Evolutionary conservation across 768 basidiomycete species (phyloP), one percentile per base, ranked within the genome.

Genomic region (Coprinopsis cinerea): DNA sequence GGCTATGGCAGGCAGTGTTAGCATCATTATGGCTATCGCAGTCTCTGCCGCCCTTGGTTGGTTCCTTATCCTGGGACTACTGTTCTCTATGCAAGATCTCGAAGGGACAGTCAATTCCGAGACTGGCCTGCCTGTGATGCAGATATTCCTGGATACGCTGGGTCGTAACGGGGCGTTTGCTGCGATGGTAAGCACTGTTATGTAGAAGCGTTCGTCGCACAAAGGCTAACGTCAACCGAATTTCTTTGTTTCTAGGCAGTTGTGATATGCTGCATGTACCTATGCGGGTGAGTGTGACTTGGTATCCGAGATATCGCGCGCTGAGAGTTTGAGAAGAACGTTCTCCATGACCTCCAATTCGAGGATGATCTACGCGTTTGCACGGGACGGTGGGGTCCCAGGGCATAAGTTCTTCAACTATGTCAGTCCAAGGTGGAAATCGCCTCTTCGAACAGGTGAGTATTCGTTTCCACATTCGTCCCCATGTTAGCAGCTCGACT

Each of bases 301-400:
- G n/a, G 18, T 20, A 39, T 37, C 22, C 34, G 20, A 26, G 39
- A n/a, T 47, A 15, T 11, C 23, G 20, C 14, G 11, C 25, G 15
- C 40, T 18, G 37, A 41, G 20, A 17, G 4, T 28, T 2, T 18
- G 15, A 3, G 22, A 18, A 83, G 83, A 13, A 85, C 82, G 0
- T 90, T 90, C 67, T 87, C 85, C 0, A 66, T 91, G 44, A 88
- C 87, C 0, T 82, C 81, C 0, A 91, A 89, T 60, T 85, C 82
- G 2, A 74, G 88, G 0, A 89, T 89, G 87, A 86, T 85, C 82
- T 91, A 81, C 60, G 83, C 86, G 0, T 89, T 88, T 58, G 75
- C 84, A 2, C 76, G 88, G 30, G 88, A 91, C 61, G 82, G 85
- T 0, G 85, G 77, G 10, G 73, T 88, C 22, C 85, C 87, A 0